Evolutionary conservation across 2,329 filamentous ascomycete genomes (phyloP), one percentile per base, ranked within the genome.

Genomic region (Diplodia mutila): DNA sequence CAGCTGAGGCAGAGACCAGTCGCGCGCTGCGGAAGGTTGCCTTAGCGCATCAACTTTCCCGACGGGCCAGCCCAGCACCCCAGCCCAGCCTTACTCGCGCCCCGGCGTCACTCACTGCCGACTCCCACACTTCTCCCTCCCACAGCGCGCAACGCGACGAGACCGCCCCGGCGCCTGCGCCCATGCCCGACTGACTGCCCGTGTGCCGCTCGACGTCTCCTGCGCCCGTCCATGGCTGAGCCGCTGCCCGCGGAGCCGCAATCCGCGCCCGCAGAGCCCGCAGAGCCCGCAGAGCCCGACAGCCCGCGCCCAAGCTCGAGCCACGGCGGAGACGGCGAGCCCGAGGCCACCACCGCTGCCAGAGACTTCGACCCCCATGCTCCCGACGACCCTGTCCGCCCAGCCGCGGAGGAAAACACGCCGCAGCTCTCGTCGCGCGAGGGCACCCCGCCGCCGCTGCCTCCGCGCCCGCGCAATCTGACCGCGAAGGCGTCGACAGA

Each of bases 361-460:
- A 53, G 16, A 34, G 61, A 54, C 61, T 65, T 65, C n/a, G 61
- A 65, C 23, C 61, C 61, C 16, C n/a, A 9, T 53, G 65, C 54
- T 7, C 21, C 64, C 52, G 32, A 61, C 53, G 23, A 66, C 39
- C 55, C 37, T 46, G 55, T 2, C 16, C 25, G n/a, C 18, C 37
- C 25, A 18, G n/a, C 18, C 1, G 61, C 51, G 9, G 14, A 52
- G n/a, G n/a, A 46, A n/a, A 32, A 65, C 65, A 29, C 54, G 34
- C 46, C 53, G 27, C 29, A 21, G n/a, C 32, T 8, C 8, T 42
- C 64, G n/a, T 78, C 77, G 12, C 66, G 78, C 70, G 82, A 84
- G 74, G 83, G 83, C 67, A 80, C 79, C 23, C 84, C 83, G 66
- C 86, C 86, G 70, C 85, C 85, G 65, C 80, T 87, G 64, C 86